Conservation (phyloP, 805 yeast species). For the Wickerhamiella bombiphila region DNA sequence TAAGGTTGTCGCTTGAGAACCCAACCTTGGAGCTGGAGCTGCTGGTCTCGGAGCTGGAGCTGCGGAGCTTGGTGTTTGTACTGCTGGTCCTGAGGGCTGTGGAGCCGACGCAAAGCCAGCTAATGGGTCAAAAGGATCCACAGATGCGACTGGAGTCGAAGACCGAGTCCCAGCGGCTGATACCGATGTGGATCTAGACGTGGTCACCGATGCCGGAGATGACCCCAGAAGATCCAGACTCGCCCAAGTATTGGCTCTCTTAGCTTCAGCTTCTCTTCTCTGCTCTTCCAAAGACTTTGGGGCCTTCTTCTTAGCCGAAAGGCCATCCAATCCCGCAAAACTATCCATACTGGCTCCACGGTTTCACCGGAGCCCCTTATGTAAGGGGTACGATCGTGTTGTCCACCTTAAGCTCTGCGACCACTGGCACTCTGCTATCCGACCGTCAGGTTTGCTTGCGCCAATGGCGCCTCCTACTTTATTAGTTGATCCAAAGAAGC, state of each 20-base stretch:
- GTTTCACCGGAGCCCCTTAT: too few species aligned
- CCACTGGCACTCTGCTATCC: too few species aligned
- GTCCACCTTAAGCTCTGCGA: too few species aligned
- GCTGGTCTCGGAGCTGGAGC: background rate
- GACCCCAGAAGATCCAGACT: conserved; percentile 20
- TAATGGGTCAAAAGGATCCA: conserved; percentile 1
- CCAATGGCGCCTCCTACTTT: conserved; percentile 14
- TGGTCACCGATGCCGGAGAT: background rate
- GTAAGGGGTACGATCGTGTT: too few species aligned
- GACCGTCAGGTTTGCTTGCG: too few species aligned
- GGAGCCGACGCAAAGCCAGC: background rate
- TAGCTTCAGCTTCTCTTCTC: conserved; percentile 11
- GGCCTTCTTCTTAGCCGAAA: conserved; percentile 15
- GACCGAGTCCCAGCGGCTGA: background rate
- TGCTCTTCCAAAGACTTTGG: conserved; percentile 23
- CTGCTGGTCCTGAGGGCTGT: background rate
- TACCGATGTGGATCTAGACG: background rate
- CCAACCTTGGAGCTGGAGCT: conserved; percentile 2
- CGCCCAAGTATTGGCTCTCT: conserved; percentile 14
- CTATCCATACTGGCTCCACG: conserved; percentile 22
- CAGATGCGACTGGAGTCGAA: too few species aligned
- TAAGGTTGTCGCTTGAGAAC: conserved; percentile 4
- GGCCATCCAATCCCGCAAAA: conserved; percentile 21
- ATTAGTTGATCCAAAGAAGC: conserved; percentile 5
- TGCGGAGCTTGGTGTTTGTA: background rate